These are phyloP conservation scores for Eleusine indica DNA, from an alignment of 176 grass and related monocot genomes.

Conservation along the genomic window DNA sequence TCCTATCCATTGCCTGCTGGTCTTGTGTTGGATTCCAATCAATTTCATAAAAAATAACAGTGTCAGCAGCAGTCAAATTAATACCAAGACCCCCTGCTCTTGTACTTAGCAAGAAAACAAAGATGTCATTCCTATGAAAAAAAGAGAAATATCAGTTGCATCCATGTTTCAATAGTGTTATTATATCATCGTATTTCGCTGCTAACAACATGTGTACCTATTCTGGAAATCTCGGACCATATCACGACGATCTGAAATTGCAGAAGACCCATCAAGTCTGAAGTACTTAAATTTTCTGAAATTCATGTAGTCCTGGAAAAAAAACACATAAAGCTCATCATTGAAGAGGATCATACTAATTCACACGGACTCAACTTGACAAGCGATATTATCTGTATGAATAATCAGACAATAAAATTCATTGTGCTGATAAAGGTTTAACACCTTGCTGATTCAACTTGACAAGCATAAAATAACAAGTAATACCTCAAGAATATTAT, in stretches of 20 bases:
- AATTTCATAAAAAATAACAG: slow-evolving; percentile 99
- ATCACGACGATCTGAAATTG: slow-evolving; percentile 92
- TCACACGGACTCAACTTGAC: neutral
- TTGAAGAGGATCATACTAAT: neutral
- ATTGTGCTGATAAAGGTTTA: neutral
- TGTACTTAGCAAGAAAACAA: slow-evolving; percentile 99
- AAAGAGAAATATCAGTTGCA: slow-evolving; percentile 16
- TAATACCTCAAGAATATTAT: neutral
- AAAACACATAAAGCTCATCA: slow-evolving; percentile 7
- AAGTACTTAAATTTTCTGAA: slow-evolving; percentile 99
- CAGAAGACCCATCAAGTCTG: slow-evolving; percentile 92
- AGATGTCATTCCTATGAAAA: slow-evolving; percentile 91
- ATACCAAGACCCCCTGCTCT: slow-evolving; percentile 98
- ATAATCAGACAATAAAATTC: slow-evolving; percentile 19
- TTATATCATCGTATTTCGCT: neutral
- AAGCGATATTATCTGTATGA: neutral
- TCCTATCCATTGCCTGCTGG: slow-evolving; percentile 99
- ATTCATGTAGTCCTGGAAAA: slow-evolving; percentile 99
- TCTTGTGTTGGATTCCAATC: slow-evolving; percentile 99
- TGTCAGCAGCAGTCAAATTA: slow-evolving; percentile 98
- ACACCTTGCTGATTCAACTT: slow-evolving; percentile 6
- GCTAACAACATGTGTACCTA: slow-evolving; percentile 47
- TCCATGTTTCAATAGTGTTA: slow-evolving; percentile 41
- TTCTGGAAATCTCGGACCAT: slow-evolving; percentile 98
- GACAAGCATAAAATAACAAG: slow-evolving; percentile 4